phyloP scores from a whole-genome alignment of 169 alveolate species.

The Cryptosporidium sp. region DNA sequence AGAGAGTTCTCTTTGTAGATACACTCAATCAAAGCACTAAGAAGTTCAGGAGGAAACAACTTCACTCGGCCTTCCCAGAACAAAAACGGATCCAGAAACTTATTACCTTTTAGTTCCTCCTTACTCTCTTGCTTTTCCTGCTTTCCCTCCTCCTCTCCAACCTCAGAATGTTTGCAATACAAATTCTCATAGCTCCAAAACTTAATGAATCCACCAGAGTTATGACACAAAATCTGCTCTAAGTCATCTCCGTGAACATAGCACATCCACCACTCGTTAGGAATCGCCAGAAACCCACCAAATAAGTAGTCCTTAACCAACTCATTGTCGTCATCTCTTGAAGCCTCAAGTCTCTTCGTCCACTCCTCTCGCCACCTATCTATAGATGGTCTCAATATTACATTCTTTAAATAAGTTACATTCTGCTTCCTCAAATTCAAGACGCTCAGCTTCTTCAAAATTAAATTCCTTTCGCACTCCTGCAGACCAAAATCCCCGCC shows the following conservation, averaged over 20 bases:
- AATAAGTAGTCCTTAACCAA: conserved; percentile 23
- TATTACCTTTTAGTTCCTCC: not conserved
- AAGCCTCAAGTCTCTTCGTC: conserved; percentile 28
- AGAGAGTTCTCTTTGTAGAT: conserved; percentile 28
- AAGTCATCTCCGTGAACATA: conserved; percentile 66
- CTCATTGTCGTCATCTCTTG: conserved; percentile 28
- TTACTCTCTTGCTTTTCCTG: not conserved
- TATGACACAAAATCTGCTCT: conserved; percentile 27
- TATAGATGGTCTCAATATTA: conserved; percentile 34
- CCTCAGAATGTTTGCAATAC: not conserved
- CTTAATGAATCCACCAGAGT: conserved; percentile 7
- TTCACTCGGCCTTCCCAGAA: conserved; percentile 66
- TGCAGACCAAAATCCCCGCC: not conserved
- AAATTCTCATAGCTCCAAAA: conserved; percentile 33
- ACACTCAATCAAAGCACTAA: conserved; percentile 31
- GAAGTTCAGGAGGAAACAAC: conserved; percentile 63
- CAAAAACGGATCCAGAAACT: conserved; percentile 48
- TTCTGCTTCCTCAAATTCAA: conserved; percentile 51
- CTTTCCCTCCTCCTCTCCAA: not conserved
- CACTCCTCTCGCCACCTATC: conserved; percentile 68
- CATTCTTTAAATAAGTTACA: conserved; percentile 37
- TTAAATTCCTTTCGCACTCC: not conserved
- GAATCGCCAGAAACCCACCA: conserved; percentile 45
- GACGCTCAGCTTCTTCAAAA: conserved; percentile 27
- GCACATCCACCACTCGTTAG: conserved; percentile 63